Conservation (phyloP, 2,329 filamentous ascomycete genomes). For the Cordyceps fumosorosea region DNA sequence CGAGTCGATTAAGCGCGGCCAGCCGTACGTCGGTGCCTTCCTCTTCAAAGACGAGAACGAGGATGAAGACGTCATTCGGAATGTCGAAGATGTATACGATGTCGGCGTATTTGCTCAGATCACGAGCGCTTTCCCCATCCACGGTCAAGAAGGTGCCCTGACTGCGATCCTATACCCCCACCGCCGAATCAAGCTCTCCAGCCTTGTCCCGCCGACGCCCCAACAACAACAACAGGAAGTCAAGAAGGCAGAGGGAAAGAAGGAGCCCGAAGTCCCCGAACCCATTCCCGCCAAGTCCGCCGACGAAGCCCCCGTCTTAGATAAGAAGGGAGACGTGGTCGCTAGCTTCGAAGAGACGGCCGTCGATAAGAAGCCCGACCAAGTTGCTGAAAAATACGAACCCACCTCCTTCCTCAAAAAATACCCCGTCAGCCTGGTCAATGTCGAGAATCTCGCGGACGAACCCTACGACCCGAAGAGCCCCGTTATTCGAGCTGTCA, state of each 20-base stretch:
- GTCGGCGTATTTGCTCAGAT: slow-evolving; percentile 97
- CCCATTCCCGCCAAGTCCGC: slow-evolving; percentile 52
- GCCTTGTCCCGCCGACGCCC: slow-evolving; percentile 60
- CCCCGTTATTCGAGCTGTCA: slow-evolving; percentile 80
- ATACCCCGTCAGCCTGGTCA: slow-evolving; percentile 88
- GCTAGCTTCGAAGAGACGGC: slow-evolving; percentile 89
- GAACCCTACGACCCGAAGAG: slow-evolving; percentile 87
- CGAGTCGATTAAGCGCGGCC: slow-evolving; percentile 93
- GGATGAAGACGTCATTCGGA: slow-evolving; percentile 90
- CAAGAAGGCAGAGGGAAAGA: slow-evolving; percentile 46
- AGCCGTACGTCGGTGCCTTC: slow-evolving; percentile 96
- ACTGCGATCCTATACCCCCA: slow-evolving; percentile 96
- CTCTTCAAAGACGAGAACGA: slow-evolving; percentile 93
- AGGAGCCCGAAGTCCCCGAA: slow-evolving; percentile 46
- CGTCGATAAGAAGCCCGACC: slow-evolving; percentile 52
- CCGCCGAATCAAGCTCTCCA: slow-evolving; percentile 84
- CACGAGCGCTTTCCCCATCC: slow-evolving; percentile 88
- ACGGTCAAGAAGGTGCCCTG: slow-evolving; percentile 75
- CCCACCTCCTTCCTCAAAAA: slow-evolving; percentile 87
- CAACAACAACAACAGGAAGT: neutral
- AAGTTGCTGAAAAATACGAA: slow-evolving; percentile 58
- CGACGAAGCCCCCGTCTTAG: slow-evolving; percentile 42
- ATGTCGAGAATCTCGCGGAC: slow-evolving; percentile 87
- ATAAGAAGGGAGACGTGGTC: slow-evolving; percentile 88
- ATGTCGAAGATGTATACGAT: slow-evolving; percentile 84